Base-by-base conservation (phyloP, 225 moss, liverwort and hornwort genomes). In the Neckera pumila region DNA sequence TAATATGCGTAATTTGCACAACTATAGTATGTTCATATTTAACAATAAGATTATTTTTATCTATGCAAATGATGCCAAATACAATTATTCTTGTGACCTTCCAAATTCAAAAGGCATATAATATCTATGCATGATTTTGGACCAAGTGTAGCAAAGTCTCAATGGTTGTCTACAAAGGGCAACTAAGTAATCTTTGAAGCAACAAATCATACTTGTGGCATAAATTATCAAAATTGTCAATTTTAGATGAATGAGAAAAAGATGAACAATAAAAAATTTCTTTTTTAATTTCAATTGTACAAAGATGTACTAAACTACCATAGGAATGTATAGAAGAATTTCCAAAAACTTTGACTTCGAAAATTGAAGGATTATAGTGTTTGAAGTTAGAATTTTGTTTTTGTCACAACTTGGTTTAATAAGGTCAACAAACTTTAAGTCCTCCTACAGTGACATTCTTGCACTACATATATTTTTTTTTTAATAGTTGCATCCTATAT, bases 321-420 rank as follows among this genome's bases (percentile, higher is more conserved):
- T 27, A 1, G 4, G 3, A 42, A 71, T 42, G 15, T 14, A 1
- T 71, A 10, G 34, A 42, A 14, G 25, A 18, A 12, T 2, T 7
- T 14, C 1, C 3, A 14, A 0, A 40, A 14, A 4, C 25, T 71
- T 26, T 15, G 9, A 27, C 0, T 5, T 0, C 0, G 1, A 0
- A 0, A 1, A 42, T 27, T 26, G 9, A 38, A 70, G 2, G 25
- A 25, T 8, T 40, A 25, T 40, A 70, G 7, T 0, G 1, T 40
- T 40, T 25, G 19, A 70, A 70, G 6, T 70, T 23, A 45, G 45
- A 45, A 45, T 45, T 7, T 38, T 70, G n/a, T n/a, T 3, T 62
- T 56, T 18, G 6, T 19, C 4, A 40, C 2, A 0, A 22, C 25
- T 23, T 12, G 22, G 2, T 22, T 1, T 0, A 2, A n/a, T 1